Evolutionary conservation across 257 asterid genomes (phyloP), one percentile per base, ranked within the genome.

Genomic region (Fraxinus cuspidata): DNA sequence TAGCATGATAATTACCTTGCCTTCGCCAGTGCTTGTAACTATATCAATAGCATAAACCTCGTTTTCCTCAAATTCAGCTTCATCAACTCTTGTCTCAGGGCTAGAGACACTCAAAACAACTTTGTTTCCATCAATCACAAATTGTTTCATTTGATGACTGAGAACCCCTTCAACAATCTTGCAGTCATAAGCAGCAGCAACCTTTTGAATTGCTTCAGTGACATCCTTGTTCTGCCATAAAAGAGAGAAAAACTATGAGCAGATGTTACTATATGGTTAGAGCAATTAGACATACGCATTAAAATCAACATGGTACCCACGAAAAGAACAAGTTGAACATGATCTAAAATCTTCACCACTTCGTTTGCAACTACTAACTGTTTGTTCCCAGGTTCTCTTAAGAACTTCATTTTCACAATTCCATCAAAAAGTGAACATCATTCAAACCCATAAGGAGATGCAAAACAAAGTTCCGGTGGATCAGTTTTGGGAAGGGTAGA

Each of bases 101-200:
- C 81, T 83, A 7, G 97, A 74, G 32, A 85, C 90, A 83, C 86
- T 90, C 75, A 94, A 74, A 47, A 94, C 97, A 7, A 92, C 98
- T 83, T 94, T 94, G 83, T 94, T 94, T n/a, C 97, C 97, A 86
- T 92, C 97, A 53, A 94, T 92, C 60, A 94, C 98, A 75, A 94
- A 94, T 78, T 88, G 98, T 81, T 94, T 94, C 97, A 94, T 86
- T 78, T 94, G 98, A 83, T 94, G 98, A 78, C 97, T 92, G 35
- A 91, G 84, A 29, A 94, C 97, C 53, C 98, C 97, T 84, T 94
- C 98, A n/a, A 92, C 97, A 82, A 92, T 88, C 86, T 90, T 92
- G 91, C 98, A 92, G 86, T 92, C 97, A 65, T 89, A 94, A 27
- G 97, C 96, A 37, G 97, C 96, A 68, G 97, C 98, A 76, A 94